These are phyloP conservation scores for Inga leiocalycina DNA, from an alignment of 306 rosid genomes.

Conservation along the genomic window DNA sequence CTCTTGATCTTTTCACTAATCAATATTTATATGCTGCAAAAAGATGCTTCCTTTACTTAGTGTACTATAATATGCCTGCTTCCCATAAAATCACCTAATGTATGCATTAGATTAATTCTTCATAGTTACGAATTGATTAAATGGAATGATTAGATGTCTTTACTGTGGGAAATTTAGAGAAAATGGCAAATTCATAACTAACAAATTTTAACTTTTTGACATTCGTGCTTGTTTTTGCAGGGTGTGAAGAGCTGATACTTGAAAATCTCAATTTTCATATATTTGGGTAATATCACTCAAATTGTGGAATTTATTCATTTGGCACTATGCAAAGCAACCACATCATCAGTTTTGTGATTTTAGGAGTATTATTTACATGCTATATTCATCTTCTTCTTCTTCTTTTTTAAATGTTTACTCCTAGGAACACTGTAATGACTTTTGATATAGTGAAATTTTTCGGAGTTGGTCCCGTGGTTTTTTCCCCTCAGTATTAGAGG, in stretches of 20 bases:
- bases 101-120: not conserved
- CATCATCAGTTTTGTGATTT: not conserved
- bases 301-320: not conserved
- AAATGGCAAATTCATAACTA: not conserved
- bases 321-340: not conserved
- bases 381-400: not conserved
- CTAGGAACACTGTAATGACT: too few species aligned
- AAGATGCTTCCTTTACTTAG: not conserved
- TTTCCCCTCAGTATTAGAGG: not conserved
- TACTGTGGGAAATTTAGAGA: not conserved
- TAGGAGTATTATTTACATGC: not conserved
- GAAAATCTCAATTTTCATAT: too few species aligned
- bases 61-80: too few species aligned
- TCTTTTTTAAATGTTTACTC: not conserved
- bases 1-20: too few species aligned
- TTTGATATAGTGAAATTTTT: not conserved
- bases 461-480: not conserved
- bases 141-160: not conserved
- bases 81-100: too few species aligned
- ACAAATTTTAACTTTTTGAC: not conserved
- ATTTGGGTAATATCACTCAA: not conserved
- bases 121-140: too few species aligned
- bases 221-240: not conserved
- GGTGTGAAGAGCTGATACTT: not conserved
- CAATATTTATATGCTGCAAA: not conserved